phyloP scores from a whole-genome alignment of 495 filamentous ascomycete genomes.

The Penicillium longicatenatum region DNA sequence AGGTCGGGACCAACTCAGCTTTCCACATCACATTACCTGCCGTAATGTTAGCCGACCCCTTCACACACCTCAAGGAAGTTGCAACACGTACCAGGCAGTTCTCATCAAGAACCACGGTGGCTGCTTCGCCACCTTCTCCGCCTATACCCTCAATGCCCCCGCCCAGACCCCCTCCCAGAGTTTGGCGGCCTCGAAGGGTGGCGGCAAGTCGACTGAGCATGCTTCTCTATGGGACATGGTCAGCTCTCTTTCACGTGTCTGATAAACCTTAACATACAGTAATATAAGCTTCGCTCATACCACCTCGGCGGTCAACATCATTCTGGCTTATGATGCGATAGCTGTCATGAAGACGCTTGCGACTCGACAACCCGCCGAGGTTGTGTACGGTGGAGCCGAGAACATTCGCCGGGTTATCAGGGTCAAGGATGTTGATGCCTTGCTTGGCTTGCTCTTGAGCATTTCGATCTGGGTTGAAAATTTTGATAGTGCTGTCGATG shows the following conservation, averaged over 20 bases:
- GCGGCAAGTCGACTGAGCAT: conserved; percentile 61
- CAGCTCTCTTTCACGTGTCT: conserved; percentile 22
- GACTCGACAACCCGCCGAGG: conserved; percentile 52
- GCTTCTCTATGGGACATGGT: conserved; percentile 46
- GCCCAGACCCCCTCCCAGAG: conserved; percentile 14
- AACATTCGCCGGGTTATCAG: conserved; percentile 39
- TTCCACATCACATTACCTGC: neutral
- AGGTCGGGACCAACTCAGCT: neutral
- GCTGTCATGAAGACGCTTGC: conserved; percentile 60
- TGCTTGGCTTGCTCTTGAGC: conserved; percentile 59
- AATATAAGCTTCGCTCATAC: conserved; percentile 61
- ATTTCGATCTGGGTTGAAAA: conserved; percentile 66
- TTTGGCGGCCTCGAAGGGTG: conserved; percentile 43
- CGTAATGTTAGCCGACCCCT: neutral
- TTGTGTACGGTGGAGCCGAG: conserved; percentile 21
- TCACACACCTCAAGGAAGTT: neutral
- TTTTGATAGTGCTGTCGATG: conserved; percentile 76
- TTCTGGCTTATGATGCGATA: conserved; percentile 69
- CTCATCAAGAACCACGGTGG: conserved; percentile 42
- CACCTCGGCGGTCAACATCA: conserved; percentile 61
- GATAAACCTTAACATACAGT: conserved; percentile 53
- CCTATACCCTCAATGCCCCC: conserved; percentile 10
- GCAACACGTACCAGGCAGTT: conserved; percentile 44
- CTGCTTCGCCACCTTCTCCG: conserved; percentile 18
- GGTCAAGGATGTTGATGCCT: conserved; percentile 57